phyloP scores from a whole-genome alignment of 2,329 filamentous ascomycete species.

The Aspergillus tanneri region DNA sequence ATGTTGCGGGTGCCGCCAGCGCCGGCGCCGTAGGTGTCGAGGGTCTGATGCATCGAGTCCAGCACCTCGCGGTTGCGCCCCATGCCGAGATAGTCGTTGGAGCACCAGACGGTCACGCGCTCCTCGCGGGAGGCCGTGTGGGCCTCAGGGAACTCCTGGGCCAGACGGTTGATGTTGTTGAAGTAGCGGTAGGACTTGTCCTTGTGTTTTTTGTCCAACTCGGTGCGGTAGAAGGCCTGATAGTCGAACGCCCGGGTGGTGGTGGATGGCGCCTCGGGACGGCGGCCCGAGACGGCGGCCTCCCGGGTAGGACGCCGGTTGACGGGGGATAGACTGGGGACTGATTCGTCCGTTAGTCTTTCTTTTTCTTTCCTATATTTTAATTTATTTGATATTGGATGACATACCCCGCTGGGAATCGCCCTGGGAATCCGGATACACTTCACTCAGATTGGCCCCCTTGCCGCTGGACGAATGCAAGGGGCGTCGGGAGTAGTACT shows the following conservation, averaged over 20 bases:
- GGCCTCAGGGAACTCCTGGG: conserved; percentile 91
- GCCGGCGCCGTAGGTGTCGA: conserved; percentile 92
- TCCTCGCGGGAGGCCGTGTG: conserved; percentile 84
- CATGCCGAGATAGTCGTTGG: conserved; percentile 99
- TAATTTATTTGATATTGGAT: too few species aligned
- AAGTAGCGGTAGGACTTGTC: conserved; percentile 99
- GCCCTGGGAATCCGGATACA: conserved; percentile 51
- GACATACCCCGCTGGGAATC: too few species aligned
- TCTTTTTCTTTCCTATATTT: too few species aligned
- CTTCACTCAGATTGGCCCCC: conserved; percentile 71
- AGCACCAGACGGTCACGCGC: conserved; percentile 96
- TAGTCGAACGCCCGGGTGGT: conserved; percentile 87
- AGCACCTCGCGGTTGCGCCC: conserved; percentile 85
- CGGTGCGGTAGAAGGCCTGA: conserved; percentile 78
- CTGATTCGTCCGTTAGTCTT: too few species aligned
- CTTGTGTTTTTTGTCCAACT: conserved; percentile 98
- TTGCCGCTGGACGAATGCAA: conserved; percentile 78
- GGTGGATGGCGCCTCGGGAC: conserved; percentile 49
- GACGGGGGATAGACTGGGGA: too few species aligned
- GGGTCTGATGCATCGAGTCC: conserved; percentile 87
- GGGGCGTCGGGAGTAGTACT: conserved; percentile 62
- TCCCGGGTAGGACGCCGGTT: too few species aligned
- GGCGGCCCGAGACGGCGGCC: conserved; percentile 40
- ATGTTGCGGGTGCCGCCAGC: conserved; percentile 97
- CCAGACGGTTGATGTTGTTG: conserved; percentile 99